Conservation (phyloP, 2,329 filamentous ascomycete genomes). For the Neobulgaria alba region DNA sequence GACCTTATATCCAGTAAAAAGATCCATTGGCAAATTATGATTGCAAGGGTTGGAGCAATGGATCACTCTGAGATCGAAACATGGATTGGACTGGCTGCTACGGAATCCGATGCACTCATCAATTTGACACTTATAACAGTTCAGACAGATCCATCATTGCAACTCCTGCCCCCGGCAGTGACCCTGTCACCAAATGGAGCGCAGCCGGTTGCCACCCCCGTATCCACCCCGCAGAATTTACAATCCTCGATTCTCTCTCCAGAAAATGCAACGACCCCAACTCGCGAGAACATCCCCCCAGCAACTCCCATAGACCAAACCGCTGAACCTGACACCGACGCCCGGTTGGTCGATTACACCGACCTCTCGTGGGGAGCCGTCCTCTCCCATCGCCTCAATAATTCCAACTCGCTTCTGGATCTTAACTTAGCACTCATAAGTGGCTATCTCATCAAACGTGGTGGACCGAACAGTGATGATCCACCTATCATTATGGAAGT, state of each 20-base stretch:
- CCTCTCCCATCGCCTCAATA: conserved; percentile 56
- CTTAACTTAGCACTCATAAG: conserved; percentile 50
- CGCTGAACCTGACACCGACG: conserved; percentile 51
- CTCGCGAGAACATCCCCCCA: conserved; percentile 20
- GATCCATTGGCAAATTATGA: conserved; percentile 68
- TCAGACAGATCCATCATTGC: conserved; percentile 55
- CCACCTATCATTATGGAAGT: conserved; percentile 54
- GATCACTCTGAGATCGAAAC: conserved; percentile 54
- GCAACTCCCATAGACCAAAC: conserved; percentile 34
- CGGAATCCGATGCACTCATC: conserved; percentile 41
- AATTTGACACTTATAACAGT: conserved; percentile 54
- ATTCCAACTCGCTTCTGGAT: conserved; percentile 46
- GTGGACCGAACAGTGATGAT: conserved; percentile 47
- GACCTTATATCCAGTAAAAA: conserved; percentile 63
- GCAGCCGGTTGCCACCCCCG: conserved; percentile 46
- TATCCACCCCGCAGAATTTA: conserved; percentile 51
- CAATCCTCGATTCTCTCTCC: conserved; percentile 48
- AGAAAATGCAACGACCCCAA: conserved; percentile 36
- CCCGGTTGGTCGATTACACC: conserved; percentile 60
- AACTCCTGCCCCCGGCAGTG: conserved; percentile 48
- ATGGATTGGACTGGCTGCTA: conserved; percentile 45
- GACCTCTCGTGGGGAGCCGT: conserved; percentile 73
- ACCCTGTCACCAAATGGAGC: conserved; percentile 38
- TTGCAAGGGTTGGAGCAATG: conserved; percentile 64
- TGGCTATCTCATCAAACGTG: conserved; percentile 58